phyloP scores from a whole-genome alignment of 1,284 basidiomycete genomes.

The Leccinum variabile region DNA sequence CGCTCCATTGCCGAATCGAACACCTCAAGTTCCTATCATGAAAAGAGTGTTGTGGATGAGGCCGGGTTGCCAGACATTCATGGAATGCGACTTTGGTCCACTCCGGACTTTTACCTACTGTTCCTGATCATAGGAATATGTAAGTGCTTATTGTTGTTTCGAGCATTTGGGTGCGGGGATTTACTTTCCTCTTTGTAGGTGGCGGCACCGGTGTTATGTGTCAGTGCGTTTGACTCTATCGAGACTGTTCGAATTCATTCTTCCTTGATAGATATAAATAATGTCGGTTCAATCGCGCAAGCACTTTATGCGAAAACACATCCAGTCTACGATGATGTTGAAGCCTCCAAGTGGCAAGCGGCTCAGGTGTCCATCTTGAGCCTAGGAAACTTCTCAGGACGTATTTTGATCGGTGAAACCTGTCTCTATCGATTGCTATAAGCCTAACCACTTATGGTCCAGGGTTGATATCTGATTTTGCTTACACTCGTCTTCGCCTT shows the following conservation, averaged over 20 bases:
- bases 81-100: conserved; percentile 47
- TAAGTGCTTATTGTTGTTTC: conserved; percentile 41
- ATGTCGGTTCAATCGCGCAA: conserved; percentile 90
- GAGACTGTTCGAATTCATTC: neutral
- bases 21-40: conserved; percentile 6
- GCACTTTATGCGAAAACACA: conserved; percentile 75
- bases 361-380: conserved; percentile 85
- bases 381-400: conserved; percentile 80
- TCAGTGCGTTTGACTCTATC: conserved; percentile 37
- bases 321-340: conserved; percentile 59
- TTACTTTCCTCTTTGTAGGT: conserved; percentile 45
- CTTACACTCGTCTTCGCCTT: conserved; percentile 56
- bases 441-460: neutral
- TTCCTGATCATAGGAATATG: conserved; percentile 69
- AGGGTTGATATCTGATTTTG: conserved; percentile 76
- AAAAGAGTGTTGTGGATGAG: conserved; percentile 10
- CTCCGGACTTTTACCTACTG: conserved; percentile 75
- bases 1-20: no score
- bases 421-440: neutral
- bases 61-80: conserved; percentile 43
- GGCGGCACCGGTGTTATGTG: conserved; percentile 90
- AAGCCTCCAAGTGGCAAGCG: conserved; percentile 78
- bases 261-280: conserved; percentile 76
- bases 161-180: neutral
- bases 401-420: conserved; percentile 70